These are phyloP conservation scores for Fusarium euwallaceae DNA, from an alignment of 2,329 filamentous ascomycete species.

Conservation along the genomic window DNA sequence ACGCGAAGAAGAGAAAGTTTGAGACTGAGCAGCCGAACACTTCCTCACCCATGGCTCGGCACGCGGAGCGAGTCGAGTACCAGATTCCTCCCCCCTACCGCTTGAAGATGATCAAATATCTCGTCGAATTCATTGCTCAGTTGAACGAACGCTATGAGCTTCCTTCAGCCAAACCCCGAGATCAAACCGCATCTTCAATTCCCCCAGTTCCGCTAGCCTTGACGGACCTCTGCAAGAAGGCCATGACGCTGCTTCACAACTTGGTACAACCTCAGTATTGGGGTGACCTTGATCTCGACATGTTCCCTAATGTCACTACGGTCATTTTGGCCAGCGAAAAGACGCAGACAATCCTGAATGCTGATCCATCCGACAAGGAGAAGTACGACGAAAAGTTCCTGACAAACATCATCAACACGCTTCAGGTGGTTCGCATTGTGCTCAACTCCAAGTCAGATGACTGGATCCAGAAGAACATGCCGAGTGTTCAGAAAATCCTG, in stretches of 20 bases:
- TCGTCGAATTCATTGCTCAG: slow-evolving; percentile 94
- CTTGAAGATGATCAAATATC: slow-evolving; percentile 89
- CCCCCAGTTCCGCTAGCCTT: slow-evolving; percentile 65
- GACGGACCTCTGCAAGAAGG: slow-evolving; percentile 87
- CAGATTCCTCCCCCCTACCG: slow-evolving; percentile 76
- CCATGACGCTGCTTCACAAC: slow-evolving; percentile 84
- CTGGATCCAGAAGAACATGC: slow-evolving; percentile 86
- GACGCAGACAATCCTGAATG: slow-evolving; percentile 70
- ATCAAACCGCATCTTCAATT: slow-evolving; percentile 59
- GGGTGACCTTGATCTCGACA: slow-evolving; percentile 91
- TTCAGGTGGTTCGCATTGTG: slow-evolving; percentile 92
- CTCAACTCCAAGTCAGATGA: slow-evolving; percentile 89
- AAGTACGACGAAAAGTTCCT: slow-evolving; percentile 87
- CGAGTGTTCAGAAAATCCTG: slow-evolving; percentile 85
- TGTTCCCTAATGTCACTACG: slow-evolving; percentile 92
- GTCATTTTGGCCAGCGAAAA: slow-evolving; percentile 87
- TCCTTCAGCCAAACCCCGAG: slow-evolving; percentile 76
- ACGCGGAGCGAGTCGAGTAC: slow-evolving; percentile 72
- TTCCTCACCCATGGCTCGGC: slow-evolving; percentile 65
- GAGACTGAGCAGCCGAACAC: slow-evolving; percentile 71
- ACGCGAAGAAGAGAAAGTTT: slow-evolving; percentile 80
- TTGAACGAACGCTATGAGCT: slow-evolving; percentile 87
- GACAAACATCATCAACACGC: slow-evolving; percentile 90
- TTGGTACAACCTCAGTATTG: slow-evolving; percentile 89
- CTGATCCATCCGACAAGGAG: slow-evolving; percentile 73